Conservation (phyloP, 2,329 filamentous ascomycete species). For the Aspergillus eucalypticola region DNA sequence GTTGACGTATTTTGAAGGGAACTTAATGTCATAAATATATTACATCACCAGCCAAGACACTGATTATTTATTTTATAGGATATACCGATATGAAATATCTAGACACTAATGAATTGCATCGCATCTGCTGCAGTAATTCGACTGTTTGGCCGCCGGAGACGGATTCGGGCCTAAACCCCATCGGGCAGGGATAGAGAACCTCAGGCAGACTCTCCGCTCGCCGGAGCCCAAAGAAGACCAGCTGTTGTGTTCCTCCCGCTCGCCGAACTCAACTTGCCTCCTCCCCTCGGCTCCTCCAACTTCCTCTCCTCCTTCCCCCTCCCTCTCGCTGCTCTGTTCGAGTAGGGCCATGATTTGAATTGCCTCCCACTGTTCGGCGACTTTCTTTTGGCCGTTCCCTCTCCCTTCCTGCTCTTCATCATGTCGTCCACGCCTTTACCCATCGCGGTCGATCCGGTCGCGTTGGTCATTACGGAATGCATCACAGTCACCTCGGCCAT, state of each 20-base stretch:
- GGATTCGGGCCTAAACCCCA: constrained; percentile 12
- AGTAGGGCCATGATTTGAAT: constrained; percentile 22
- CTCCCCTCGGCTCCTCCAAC: not conserved
- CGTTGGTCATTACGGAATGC: constrained; percentile 95
- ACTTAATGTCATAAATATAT: no score
- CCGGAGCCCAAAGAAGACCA: constrained; percentile 18
- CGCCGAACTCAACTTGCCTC: not conserved
- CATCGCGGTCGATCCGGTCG: constrained; percentile 86
- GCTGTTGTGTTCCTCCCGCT: constrained; percentile 22
- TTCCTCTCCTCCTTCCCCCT: not conserved
- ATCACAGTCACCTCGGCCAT: constrained; percentile 98
- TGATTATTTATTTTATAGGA: no score
- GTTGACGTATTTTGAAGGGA: not conserved
- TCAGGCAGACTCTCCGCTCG: constrained; percentile 14
- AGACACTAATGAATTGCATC: no score
- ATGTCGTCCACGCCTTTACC: constrained; percentile 54
- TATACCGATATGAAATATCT: no score
- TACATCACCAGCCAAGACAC: no score
- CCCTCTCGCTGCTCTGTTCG: not conserved
- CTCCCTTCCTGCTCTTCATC: constrained; percentile 24
- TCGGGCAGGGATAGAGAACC: constrained; percentile 7
- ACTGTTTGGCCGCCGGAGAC: not conserved
- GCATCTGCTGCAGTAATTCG: no score
- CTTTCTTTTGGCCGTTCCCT: constrained; percentile 15
- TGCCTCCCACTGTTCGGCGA: constrained; percentile 18